A percentile compares a stretch with the other conserved stretches of the same genome.
Conservation (phyloP, 345 rosid genomes). For the Hirschfeldia incana region DNA sequence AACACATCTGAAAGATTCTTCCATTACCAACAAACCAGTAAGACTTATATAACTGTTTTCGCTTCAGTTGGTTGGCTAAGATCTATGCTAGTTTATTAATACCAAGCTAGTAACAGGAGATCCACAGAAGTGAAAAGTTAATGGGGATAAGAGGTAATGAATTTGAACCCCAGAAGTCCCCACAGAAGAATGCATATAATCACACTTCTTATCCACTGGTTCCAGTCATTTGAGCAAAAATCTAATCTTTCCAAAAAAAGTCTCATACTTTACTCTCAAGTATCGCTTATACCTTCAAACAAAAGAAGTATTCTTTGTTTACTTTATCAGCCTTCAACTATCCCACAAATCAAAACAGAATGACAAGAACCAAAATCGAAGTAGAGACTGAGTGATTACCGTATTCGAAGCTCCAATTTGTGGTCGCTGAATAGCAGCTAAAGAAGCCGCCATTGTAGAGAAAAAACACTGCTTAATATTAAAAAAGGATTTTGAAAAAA, state of each 20-base stretch:
- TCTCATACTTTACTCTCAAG: background rate
- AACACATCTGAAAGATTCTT: slow-evolving; percentile 5
- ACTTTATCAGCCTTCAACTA: slow-evolving; percentile 8
- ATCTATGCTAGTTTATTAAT: background rate
- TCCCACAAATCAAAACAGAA: slow-evolving; percentile 15
- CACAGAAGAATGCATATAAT: background rate
- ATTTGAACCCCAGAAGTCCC: background rate
- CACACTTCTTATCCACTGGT: background rate
- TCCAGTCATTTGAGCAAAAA: background rate
- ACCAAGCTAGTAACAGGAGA: background rate
- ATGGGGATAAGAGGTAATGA: background rate
- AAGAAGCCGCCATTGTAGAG: slow-evolving; percentile 73
- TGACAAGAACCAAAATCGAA: slow-evolving; percentile 2
- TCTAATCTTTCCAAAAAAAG: background rate
- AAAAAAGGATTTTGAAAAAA: background rate
- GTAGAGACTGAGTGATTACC: slow-evolving; percentile 43
- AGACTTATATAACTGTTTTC: background rate
- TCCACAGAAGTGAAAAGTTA: no score
- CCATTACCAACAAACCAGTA: background rate
- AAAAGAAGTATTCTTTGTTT: background rate
- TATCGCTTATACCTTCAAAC: background rate
- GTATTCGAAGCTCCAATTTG: slow-evolving; percentile 63
- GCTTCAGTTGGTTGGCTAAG: background rate
- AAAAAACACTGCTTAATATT: slow-evolving; percentile 2
- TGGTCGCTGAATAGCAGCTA: slow-evolving; percentile 74